Base-by-base conservation (phyloP, 441 rosid species). In the Adansonia grandidieri region DNA sequence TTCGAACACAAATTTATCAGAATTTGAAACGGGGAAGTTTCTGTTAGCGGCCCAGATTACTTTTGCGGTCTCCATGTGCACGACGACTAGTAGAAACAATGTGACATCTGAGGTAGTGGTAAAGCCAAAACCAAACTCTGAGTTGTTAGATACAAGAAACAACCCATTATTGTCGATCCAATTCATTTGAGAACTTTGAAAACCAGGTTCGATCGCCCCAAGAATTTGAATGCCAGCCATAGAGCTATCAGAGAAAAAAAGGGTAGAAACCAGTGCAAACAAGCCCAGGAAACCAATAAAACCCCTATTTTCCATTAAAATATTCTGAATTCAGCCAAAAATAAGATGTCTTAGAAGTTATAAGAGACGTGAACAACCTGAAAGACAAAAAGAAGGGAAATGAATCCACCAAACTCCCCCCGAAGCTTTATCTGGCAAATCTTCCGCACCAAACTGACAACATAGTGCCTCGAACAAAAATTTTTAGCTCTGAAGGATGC, bases 31-130 rank as follows among this genome's bases (percentile, higher is more conserved):
- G 4, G 92, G 97, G 77, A 85, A 82, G 50, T 84, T 86, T 66
- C 93, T 83, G 82, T 96, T 96, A 22, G 97, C 96, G 0, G 96
- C 74, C 99, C 99, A 96, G 74, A 96, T 88, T 4, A 82, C 76
- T 53, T 0, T 63, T 2, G 56, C 9, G 73, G 84, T 88, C 64
- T 58, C 61, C 77, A 1, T 17, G 75, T 94, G 97, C 68, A 88
- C 10, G 77, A 94, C 60, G 71, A 85, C 91, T 44, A 96, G 81
- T 11, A 84, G 84, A 83, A 87, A 90, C 51, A 75, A 78, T 44
- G 92, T 86, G 77, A 81, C 86, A 73, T 86, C 88, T 44, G 62
- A 66, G 32, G 86, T 75, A 17, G 88, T 74, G 28, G n/a, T 2
- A 85, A 94, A 95, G 51, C 97, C 93, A 72, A 94, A 88, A 6